phyloP scores from a whole-genome alignment of 2,329 filamentous ascomycete genomes.

The Myriosclerotinia curreyana region DNA sequence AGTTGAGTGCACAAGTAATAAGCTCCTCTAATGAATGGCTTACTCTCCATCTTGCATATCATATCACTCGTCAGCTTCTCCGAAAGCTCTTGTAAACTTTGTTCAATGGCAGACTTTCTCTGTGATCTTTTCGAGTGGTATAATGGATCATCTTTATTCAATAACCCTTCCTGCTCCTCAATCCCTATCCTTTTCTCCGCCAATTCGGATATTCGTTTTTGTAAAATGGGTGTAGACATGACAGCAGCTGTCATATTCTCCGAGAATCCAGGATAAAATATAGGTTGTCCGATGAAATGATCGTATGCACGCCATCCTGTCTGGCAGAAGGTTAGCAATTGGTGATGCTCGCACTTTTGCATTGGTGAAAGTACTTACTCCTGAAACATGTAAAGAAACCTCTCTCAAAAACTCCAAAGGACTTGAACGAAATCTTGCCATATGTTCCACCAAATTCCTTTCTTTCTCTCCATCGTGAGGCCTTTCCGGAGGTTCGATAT shows the following conservation, averaged over 20 bases:
- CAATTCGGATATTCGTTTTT: slow-evolving; percentile 70
- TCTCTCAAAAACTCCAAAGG: slow-evolving; percentile 82
- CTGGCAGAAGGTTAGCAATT: slow-evolving; percentile 12
- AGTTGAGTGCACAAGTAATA: slow-evolving; percentile 89
- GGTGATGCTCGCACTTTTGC: not conserved
- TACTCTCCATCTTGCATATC: slow-evolving; percentile 99
- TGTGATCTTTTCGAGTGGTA: slow-evolving; percentile 52
- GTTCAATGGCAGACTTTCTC: slow-evolving; percentile 63
- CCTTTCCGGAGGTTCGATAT: slow-evolving; percentile 49
- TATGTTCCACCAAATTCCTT: slow-evolving; percentile 72
- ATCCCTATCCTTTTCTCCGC: slow-evolving; percentile 70
- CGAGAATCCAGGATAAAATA: slow-evolving; percentile 89
- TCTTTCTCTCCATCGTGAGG: slow-evolving; percentile 56
- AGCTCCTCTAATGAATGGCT: slow-evolving; percentile 83
- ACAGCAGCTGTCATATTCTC: slow-evolving; percentile 84
- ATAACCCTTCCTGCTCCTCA: slow-evolving; percentile 72
- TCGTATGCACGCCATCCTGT: slow-evolving; percentile 96
- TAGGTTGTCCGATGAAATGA: slow-evolving; percentile 80
- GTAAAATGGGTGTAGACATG: slow-evolving; percentile 71
- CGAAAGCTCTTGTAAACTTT: slow-evolving; percentile 73
- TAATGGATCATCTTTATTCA: slow-evolving; percentile 56
- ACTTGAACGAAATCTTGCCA: slow-evolving; percentile 77
- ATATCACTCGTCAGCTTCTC: slow-evolving; percentile 87
- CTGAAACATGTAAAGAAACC: slow-evolving; percentile 87
- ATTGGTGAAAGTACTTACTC: slow-evolving; percentile 40